phyloP scores from a whole-genome alignment of 441 rosid species.

The Melastoma candidum region DNA sequence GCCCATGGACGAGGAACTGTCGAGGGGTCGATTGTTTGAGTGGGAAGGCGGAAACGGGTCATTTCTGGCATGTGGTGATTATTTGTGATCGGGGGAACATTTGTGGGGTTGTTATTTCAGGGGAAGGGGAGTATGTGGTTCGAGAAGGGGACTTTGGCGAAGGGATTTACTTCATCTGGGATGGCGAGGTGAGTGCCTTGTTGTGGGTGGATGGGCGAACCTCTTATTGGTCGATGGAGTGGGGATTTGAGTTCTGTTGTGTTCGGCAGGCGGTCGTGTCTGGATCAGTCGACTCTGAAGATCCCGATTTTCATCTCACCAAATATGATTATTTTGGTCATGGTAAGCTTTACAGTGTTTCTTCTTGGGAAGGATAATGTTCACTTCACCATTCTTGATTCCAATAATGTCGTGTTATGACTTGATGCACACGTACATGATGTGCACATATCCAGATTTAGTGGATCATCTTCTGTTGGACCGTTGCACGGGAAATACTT shows the following conservation, averaged over 20 bases:
- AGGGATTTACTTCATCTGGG: conserved; percentile 75
- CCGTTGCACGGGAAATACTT: background rate
- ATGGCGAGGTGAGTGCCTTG: conserved; percentile 59
- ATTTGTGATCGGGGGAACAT: background rate
- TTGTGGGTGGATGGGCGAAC: background rate
- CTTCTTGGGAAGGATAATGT: background rate
- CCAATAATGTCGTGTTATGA: too few relatives aligned
- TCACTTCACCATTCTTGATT: too few relatives aligned
- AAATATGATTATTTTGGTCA: conserved; percentile 80
- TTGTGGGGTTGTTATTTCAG: conserved; percentile 21
- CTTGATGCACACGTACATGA: too few relatives aligned
- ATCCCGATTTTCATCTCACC: conserved; percentile 65
- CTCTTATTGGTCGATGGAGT: background rate
- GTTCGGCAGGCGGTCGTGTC: conserved; percentile 64
- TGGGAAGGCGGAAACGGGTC: background rate
- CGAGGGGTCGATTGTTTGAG: background rate
- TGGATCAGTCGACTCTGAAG: conserved; percentile 46
- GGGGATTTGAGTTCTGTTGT: conserved; percentile 3
- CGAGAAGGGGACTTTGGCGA: conserved; percentile 66
- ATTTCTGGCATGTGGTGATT: background rate
- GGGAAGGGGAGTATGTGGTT: conserved; percentile 56
- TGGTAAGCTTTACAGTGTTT: conserved; percentile 30
- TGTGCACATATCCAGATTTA: too few relatives aligned
- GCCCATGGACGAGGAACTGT: background rate
- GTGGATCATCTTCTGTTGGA: background rate